These are phyloP conservation scores for Allium fistulosum DNA, from an alignment of 106 monocot genomes.

Conservation along the genomic window DNA sequence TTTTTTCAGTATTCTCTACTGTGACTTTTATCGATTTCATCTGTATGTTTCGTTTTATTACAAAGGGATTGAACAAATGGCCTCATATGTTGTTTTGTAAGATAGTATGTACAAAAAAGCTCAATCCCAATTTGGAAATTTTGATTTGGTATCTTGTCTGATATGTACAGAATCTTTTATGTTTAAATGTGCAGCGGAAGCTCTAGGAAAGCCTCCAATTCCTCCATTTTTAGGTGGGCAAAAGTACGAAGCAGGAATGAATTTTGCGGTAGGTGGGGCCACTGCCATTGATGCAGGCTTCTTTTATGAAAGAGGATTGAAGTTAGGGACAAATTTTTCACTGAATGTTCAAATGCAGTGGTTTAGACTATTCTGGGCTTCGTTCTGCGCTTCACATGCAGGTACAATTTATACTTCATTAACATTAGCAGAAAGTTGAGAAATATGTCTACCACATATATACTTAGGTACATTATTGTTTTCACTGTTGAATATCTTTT, in stretches of 20 bases:
- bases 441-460: too few relatives aligned
- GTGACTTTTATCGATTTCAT: too few relatives aligned
- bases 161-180: too few relatives aligned
- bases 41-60: too few relatives aligned
- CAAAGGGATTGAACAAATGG: too few relatives aligned
- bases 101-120: too few relatives aligned
- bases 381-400: slow-evolving; percentile 16
- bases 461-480: too few relatives aligned
- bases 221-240: slow-evolving; percentile 17
- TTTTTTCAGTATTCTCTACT: slow-evolving; percentile 20
- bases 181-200: slow-evolving; percentile 20
- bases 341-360: slow-evolving; percentile 28
- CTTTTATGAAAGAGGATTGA: slow-evolving; percentile 17
- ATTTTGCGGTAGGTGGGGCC: slow-evolving; percentile 32
- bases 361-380: slow-evolving; percentile 26
- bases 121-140: background rate
- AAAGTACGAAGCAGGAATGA: slow-evolving; percentile 18
- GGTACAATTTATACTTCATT: background rate
- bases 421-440: too few relatives aligned
- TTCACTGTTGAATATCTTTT: too few relatives aligned
- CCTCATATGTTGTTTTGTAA: too few relatives aligned
- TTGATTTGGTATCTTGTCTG: background rate
- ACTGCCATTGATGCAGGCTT: slow-evolving; percentile 23
- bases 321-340: slow-evolving; percentile 7
- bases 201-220: slow-evolving; percentile 24